Conservation (phyloP, 225 moss, liverwort and hornwort genomes). For the Pleurozium schreberi region DNA sequence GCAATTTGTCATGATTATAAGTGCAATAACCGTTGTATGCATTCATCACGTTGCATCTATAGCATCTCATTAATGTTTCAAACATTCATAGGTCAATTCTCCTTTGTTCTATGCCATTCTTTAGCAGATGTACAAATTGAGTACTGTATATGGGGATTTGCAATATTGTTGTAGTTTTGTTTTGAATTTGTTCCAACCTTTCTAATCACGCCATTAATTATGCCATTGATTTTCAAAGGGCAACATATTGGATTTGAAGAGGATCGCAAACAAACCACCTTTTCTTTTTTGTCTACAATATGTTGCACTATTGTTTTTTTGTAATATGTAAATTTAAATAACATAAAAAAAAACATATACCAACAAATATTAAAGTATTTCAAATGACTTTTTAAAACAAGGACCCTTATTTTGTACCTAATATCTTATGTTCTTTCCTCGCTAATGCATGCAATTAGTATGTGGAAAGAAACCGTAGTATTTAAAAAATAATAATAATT, state of each 20-base stretch:
- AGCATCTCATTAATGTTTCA: accelerated
- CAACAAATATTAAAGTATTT: no score
- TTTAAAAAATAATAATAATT: no score
- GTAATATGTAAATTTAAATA: neutral
- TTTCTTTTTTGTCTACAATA: neutral
- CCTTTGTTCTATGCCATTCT: neutral
- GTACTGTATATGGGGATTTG: neutral
- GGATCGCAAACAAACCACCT: neutral
- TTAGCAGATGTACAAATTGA: no score
- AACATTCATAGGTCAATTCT: neutral
- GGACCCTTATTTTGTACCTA: no score
- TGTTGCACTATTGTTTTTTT: neutral
- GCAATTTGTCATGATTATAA: neutral
- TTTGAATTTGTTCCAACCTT: neutral
- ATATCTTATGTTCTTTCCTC: neutral
- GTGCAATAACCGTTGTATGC: accelerated
- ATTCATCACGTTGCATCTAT: neutral
- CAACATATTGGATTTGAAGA: neutral
- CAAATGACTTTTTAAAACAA: no score
- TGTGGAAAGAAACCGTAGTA: no score
- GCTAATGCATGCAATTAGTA: accelerated
- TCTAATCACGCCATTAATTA: neutral
- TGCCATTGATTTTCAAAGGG: neutral
- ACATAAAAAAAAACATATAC: no score
- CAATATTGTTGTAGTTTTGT: neutral